Conservation (phyloP, 2,329 filamentous ascomycete genomes). For the Hypocreales sp. region DNA sequence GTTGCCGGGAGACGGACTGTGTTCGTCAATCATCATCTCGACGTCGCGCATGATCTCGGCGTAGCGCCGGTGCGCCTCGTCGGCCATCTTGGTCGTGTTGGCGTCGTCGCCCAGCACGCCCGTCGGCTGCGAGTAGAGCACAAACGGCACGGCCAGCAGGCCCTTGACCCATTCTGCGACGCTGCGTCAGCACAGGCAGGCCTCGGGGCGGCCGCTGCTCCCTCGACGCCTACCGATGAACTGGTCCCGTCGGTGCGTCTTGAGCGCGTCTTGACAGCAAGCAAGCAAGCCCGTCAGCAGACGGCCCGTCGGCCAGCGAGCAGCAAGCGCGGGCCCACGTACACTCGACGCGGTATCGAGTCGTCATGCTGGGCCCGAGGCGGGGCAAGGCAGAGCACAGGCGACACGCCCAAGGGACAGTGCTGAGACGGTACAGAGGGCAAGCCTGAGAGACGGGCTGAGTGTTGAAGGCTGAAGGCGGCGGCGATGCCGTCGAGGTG, state of each 20-base stretch:
- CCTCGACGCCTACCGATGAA: conserved; percentile 49
- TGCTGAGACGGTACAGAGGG: too few species aligned
- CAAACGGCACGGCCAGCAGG: conserved; percentile 85
- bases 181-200: not conserved
- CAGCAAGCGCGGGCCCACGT: conserved; percentile 23
- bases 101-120: conserved; percentile 62
- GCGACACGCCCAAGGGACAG: too few species aligned
- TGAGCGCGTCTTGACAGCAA: conserved; percentile 37
- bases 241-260: conserved; percentile 85
- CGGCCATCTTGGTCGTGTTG: conserved; percentile 55
- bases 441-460: too few species aligned
- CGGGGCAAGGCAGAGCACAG: too few species aligned
- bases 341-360: conserved; percentile 61
- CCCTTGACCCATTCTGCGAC: conserved; percentile 84
- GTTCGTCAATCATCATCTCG: conserved; percentile 79
- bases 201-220: too few species aligned
- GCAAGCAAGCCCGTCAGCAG: too few species aligned
- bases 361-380: conserved; percentile 35
- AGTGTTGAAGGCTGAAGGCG: too few species aligned
- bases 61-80: conserved; percentile 73
- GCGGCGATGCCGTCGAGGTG: too few species aligned
- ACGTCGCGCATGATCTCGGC: conserved; percentile 92
- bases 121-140: conserved; percentile 88
- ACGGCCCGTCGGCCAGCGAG: conserved; percentile 2
- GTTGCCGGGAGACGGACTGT: conserved; percentile 58